Evolutionary conservation across 768 basidiomycete species (phyloP), one percentile per base, ranked within the genome.

Genomic region (Dioszegia crocea): DNA sequence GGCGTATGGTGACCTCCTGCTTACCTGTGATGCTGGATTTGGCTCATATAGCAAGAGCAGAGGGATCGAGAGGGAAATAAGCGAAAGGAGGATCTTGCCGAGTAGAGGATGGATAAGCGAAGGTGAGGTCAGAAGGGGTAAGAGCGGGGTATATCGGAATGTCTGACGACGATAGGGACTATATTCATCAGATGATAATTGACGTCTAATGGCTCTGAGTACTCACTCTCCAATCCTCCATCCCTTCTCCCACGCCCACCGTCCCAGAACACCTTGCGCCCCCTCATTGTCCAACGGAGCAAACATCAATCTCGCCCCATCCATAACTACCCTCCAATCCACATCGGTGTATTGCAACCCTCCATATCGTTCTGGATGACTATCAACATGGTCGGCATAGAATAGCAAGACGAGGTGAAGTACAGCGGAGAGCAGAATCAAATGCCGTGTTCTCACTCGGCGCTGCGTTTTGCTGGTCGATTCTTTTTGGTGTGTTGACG

Each of bases 261-360:
- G 19, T 21, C 41, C 54, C n/a, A 46, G 10, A 40, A 84, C 81
- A 10, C 91, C 92, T 61, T 82, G 31, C 17, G 74, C 73, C 38
- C 59, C 26, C 41, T 67, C 44, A 0, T 38, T 45, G 47, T 59
- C 53, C 16, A 29, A 17, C 17, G 62, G 52, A 12, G n/a, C n/a
- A 49, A 72, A 71, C 17, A 76, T 63, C 60, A 89, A 90, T 40
- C 78, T 80, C 0, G 91, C 86, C 3, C 96, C 96, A 75, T 98
- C 94, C 45, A 84, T 88, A 80, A 97, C 96, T 66, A 99, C 94
- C 36, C 85, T 83, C 77, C 97, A 98, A 78, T 99, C 96, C 64
- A 98, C 82, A 77, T 99, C 96, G n/a, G 96, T 98, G 74, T 98
- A 99, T 77, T 93, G 93, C 23, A 97, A 49, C 31, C 71, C 71